Evolutionary conservation across 192 early-diverging fungal species (phyloP), one percentile per base, ranked within the genome.

Genomic region (Coemansia sp.): DNA sequence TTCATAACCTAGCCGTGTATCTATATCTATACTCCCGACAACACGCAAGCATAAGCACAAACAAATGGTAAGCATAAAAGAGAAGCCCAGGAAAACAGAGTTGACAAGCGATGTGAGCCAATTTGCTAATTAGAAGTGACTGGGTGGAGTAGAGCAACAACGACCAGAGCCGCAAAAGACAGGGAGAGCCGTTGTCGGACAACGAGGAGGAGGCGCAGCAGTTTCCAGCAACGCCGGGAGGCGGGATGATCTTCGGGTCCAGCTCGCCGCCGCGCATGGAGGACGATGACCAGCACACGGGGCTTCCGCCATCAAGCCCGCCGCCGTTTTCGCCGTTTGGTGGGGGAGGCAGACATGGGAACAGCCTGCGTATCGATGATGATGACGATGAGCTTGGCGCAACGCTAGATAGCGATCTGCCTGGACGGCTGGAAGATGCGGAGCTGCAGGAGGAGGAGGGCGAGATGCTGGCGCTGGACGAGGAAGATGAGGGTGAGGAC

Each of bases 401-500:
- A 10, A 33, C 20, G 23, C 23, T 48, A 3, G 45, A 48, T 13
- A 25, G 23, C 20, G 78, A 74, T 30, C 64, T 68, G 30, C 78
- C 75, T 0, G 75, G 56, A 22, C 59, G 52, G 8, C 63, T 79
- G 44, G 66, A 65, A 17, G 72, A 74, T 19, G 63, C 55, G 11
- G 45, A 65, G 41, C 42, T 36, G 64, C 62, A 61, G 27, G 75
- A 78, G 23, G 68, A 76, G 13, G 81, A 80, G 48, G 81, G 65
- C 27, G 74, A 76, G 62, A 53, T 72, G 52, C 57, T 80, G 34
- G 67, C 70, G 11, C 55, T 65, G 19, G 82, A 86, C 34, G 87
- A 90, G 28, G 89, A 91, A 15, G 89, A 84, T 27, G 87, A 92
- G 52, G 97, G 95, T 14, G 93, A 94, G 67, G 94, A 98, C 79